Percentiles rank a stretch among this genome's conserved stretches.
These are phyloP conservation scores for Globisporangium paddicum DNA, from an alignment of 352 stramenopile species.

Conservation along the genomic window DNA sequence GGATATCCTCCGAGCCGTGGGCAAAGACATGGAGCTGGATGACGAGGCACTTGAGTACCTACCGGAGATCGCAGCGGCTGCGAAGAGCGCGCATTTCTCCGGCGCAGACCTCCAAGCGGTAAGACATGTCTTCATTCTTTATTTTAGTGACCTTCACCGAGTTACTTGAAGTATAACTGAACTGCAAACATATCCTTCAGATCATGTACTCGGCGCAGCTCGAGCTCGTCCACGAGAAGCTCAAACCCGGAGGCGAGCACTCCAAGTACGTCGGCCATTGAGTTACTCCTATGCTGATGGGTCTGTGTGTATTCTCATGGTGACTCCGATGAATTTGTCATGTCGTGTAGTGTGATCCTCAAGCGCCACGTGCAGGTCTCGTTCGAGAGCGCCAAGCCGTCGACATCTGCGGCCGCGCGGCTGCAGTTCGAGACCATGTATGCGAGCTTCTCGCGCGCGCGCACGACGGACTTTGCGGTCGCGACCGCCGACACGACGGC, in stretches of 20 bases:
- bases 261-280: slow-evolving; percentile 34
- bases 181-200: no score
- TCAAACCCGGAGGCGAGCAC: slow-evolving; percentile 58
- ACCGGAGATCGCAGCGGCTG: slow-evolving; percentile 53
- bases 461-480: slow-evolving; percentile 65
- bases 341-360: slow-evolving; percentile 55
- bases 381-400: slow-evolving; percentile 66
- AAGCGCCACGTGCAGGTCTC: slow-evolving; percentile 54
- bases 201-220: slow-evolving; percentile 94
- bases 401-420: slow-evolving; percentile 50
- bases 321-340: no score
- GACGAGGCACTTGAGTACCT: slow-evolving; percentile 71
- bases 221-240: slow-evolving; percentile 89
- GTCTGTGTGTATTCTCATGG: no score
- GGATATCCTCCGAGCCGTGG: slow-evolving; percentile 75
- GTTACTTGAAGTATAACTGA: no score
- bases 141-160: no score
- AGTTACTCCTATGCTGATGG: neutral
- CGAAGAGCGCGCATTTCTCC: slow-evolving; percentile 83
- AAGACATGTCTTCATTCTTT: no score
- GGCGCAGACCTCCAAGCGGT: slow-evolving; percentile 93
- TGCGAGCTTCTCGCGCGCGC: slow-evolving; percentile 57
- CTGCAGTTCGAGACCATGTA: slow-evolving; percentile 73
- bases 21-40: slow-evolving; percentile 71
- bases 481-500: slow-evolving; percentile 42